Evolutionary conservation across 345 rosid species (phyloP).

Genomic region (Nephelium lappaceum): DNA sequence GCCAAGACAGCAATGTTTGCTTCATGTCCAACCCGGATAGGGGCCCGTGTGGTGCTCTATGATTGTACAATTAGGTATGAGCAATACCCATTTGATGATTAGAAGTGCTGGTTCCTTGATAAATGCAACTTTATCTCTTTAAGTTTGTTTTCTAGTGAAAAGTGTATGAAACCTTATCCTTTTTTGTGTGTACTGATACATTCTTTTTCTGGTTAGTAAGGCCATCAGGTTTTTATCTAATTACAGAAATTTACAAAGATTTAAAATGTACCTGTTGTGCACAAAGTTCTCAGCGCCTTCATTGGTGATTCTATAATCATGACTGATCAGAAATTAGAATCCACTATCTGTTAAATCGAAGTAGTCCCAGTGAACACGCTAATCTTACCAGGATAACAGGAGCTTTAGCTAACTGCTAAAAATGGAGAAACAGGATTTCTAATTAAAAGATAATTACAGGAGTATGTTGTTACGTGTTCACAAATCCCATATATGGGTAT

Average conservation of each 20-base stretch:
- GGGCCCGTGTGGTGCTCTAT: slow-evolving; percentile 50
- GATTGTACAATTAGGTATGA: slow-evolving; percentile 67
- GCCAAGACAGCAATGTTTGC: slow-evolving; percentile 43
- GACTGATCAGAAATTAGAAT: slow-evolving; percentile 10
- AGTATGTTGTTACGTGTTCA: not conserved
- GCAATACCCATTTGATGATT: slow-evolving; percentile 57
- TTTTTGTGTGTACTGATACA: not conserved
- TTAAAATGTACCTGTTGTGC: not conserved
- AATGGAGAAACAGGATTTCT: not conserved
- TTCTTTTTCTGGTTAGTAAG: not conserved
- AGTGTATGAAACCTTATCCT: slow-evolving; percentile 20
- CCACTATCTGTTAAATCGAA: slow-evolving; percentile 13
- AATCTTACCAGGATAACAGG: not conserved
- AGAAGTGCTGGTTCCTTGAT: not conserved
- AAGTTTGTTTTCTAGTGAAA: not conserved
- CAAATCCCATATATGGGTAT: not conserved
- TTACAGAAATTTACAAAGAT: not conserved
- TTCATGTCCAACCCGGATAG: slow-evolving; percentile 44
- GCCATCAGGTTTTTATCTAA: not conserved
- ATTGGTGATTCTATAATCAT: slow-evolving; percentile 2
- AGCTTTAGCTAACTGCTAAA: not conserved
- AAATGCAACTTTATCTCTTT: not conserved
- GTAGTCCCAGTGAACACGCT: not conserved
- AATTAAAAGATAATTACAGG: not conserved
- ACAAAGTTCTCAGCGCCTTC: not conserved